A percentile compares a stretch with the other conserved stretches of the same genome.
phyloP scores from a whole-genome alignment of 2,329 filamentous ascomycete genomes.

The Lachnellula subtilissima region DNA sequence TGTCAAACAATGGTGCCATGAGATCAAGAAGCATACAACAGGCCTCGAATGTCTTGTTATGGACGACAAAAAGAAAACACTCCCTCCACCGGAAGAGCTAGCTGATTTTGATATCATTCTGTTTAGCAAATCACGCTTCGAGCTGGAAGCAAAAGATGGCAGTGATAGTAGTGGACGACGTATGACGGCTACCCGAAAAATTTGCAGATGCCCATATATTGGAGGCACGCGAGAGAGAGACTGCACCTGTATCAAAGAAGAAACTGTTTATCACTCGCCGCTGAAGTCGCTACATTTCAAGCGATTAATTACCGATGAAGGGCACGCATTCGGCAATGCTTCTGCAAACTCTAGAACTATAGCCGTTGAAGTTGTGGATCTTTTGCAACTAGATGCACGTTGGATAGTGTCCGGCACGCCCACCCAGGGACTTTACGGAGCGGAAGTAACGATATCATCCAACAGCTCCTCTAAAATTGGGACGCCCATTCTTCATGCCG shows the following conservation, averaged over 20 bases:
- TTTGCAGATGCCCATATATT: slow-evolving; percentile 28
- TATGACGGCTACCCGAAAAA: neutral
- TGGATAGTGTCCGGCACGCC: slow-evolving; percentile 94
- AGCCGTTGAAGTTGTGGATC: slow-evolving; percentile 47
- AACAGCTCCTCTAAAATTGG: slow-evolving; percentile 3
- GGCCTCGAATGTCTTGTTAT: slow-evolving; percentile 63
- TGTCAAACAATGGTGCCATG: slow-evolving; percentile 75
- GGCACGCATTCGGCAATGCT: slow-evolving; percentile 73
- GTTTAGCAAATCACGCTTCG: slow-evolving; percentile 70
- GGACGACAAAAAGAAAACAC: slow-evolving; percentile 42
- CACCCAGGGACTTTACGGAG: slow-evolving; percentile 74
- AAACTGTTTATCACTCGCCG: slow-evolving; percentile 50
- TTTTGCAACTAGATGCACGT: slow-evolving; percentile 61
- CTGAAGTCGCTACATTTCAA: slow-evolving; percentile 75
- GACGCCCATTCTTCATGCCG: neutral
- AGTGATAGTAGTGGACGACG: slow-evolving; percentile 40
- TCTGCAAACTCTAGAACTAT: slow-evolving; percentile 51
- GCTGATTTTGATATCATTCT: slow-evolving; percentile 69
- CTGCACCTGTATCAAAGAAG: slow-evolving; percentile 38
- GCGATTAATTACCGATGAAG: slow-evolving; percentile 86
- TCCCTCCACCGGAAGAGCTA: slow-evolving; percentile 57
- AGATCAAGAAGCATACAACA: slow-evolving; percentile 72
- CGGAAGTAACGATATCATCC: slow-evolving; percentile 42
- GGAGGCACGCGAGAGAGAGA: slow-evolving; percentile 38
- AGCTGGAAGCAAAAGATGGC: slow-evolving; percentile 55